phyloP scores from a whole-genome alignment of 345 rosid species.

The Eucalyptus caleyi region DNA sequence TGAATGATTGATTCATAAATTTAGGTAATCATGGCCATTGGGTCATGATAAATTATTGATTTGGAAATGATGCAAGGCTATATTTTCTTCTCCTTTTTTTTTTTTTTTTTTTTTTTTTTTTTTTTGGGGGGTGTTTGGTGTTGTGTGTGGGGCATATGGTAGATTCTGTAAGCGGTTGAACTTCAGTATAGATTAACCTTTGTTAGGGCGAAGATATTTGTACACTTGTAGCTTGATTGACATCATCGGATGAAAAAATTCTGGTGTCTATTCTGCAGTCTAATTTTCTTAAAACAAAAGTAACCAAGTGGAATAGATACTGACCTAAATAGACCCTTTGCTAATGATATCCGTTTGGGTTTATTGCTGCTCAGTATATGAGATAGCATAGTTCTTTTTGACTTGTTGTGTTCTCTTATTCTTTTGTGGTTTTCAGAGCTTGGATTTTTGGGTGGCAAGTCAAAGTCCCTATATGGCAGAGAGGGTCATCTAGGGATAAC shows the following conservation, averaged over 20 bases:
- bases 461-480: constrained; percentile 81
- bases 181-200: not conserved
- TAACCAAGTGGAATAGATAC: not conserved
- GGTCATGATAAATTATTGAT: not conserved
- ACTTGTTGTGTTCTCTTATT: not conserved
- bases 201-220: not conserved
- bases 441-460: constrained; percentile 69
- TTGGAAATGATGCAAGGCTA: not conserved
- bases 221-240: not conserved
- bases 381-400: not conserved
- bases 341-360: not conserved
- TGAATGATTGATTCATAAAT: not conserved
- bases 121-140: no score
- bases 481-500: constrained; percentile 92
- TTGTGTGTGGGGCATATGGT: not conserved
- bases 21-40: not conserved
- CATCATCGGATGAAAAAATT: not conserved
- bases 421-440: constrained; percentile 55
- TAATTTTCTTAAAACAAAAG: not conserved
- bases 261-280: not conserved
- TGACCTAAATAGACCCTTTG: not conserved
- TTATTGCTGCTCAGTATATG: not conserved
- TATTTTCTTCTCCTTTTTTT: not conserved
- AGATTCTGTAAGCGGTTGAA: not conserved
- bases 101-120: no score